Percentiles rank a stretch among this genome's conserved stretches.
These are phyloP conservation scores for Chytriomyces hyalinus DNA, from an alignment of 192 early-diverging fungal genomes.

Conservation along the genomic window DNA sequence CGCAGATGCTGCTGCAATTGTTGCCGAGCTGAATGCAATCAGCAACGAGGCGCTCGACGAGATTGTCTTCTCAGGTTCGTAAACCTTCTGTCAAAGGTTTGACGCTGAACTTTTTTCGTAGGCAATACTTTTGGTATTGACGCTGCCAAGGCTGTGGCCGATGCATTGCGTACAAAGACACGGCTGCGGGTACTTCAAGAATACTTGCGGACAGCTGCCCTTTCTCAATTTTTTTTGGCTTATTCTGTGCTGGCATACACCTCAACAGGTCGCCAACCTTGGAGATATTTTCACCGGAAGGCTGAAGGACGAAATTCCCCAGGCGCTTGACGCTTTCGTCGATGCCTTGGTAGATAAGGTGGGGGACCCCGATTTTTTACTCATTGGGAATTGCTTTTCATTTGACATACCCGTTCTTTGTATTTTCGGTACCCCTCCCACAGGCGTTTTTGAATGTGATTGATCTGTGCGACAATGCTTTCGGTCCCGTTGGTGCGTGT, in stretches of 20 bases:
- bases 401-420: neutral
- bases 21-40: slow-evolving; percentile 70
- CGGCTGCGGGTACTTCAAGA: slow-evolving; percentile 69
- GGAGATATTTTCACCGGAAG: slow-evolving; percentile 96
- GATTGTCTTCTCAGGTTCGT: slow-evolving; percentile 30
- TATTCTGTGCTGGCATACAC: neutral
- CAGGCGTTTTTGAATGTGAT: slow-evolving; percentile 51
- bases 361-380: neutral
- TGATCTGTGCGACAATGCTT: slow-evolving; percentile 96
- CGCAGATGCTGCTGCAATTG: slow-evolving; percentile 77
- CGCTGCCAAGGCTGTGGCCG: slow-evolving; percentile 80
- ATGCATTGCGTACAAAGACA: slow-evolving; percentile 68
- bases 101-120: slow-evolving; percentile 61
- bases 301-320: slow-evolving; percentile 86
- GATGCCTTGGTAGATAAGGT: slow-evolving; percentile 81
- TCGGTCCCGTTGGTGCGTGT: slow-evolving; percentile 64
- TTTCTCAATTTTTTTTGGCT: slow-evolving; percentile 32
- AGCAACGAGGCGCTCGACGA: slow-evolving; percentile 45
- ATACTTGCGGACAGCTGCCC: slow-evolving; percentile 1
- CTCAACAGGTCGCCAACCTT: slow-evolving; percentile 75
- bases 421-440: slow-evolving; percentile 32
- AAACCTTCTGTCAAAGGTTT: slow-evolving; percentile 11
- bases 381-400: neutral
- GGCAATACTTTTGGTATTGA: slow-evolving; percentile 96
- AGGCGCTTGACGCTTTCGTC: slow-evolving; percentile 79